Evolutionary conservation across 805 yeast species (phyloP), one percentile per base, ranked within the genome.

Genomic region (Kodamaea restingae): DNA sequence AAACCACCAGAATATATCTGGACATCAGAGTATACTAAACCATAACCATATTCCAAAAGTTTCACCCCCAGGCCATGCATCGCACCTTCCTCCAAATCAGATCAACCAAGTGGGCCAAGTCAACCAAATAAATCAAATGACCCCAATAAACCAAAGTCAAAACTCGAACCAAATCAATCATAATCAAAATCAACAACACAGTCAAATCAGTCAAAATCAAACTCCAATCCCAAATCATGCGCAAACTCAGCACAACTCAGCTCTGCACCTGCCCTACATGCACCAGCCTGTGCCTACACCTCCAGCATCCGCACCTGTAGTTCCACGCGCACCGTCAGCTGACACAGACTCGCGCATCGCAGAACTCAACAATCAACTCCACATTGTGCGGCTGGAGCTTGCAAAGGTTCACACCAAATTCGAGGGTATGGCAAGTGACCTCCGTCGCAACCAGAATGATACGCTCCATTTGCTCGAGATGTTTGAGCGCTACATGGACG

Each of bases 381-480:
- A 61, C 33, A 54, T 57, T 2, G 48, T 75, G 42, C 62, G 65
- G 45, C 64, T 62, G 40, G 76, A 71, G 32, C 66, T 73, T 49
- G 61, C 64, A 9, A 55, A 60, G 27, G 51, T 78, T 32, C 69
- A 66, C 32, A 49, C 67, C 11, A 63, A 71, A 38, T 73, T 73
- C 49, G 83, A 78, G 20, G 48, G 65, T 8, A 65, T 78, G 5
- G 54, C 61, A 22, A 75, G 71, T 4, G 79, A 76, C 35, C 50
- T 76, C 41, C 68, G 71, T 26, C 64, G 66, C 39, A 66, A 74
- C 12, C 78, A 76, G 48, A 50, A 67, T 39, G 87, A 80, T 47
- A 63, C 76, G 58, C 71, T 78, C 2, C 67, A 67, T 27, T 42
- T 80, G 7, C 48, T 80, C 8, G 84, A 78, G 15, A 50, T 72